Conservation (phyloP, 768 basidiomycete species). For the Termitomyces sp. region DNA sequence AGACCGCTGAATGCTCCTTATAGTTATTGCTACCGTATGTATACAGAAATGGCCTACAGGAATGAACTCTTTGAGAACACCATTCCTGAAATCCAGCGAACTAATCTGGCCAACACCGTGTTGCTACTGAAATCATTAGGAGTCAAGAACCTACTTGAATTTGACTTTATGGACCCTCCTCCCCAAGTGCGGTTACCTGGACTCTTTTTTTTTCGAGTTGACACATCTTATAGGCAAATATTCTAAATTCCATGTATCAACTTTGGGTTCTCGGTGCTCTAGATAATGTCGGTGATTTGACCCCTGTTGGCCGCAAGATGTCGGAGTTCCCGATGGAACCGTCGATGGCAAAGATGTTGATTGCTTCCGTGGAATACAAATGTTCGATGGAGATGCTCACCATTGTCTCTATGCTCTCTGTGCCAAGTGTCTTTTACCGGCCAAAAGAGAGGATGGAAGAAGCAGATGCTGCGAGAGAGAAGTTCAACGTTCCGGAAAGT, state of each 20-base stretch:
- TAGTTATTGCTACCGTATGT: conserved; percentile 94
- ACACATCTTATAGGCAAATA: conserved; percentile 66
- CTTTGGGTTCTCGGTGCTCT: conserved; percentile 98
- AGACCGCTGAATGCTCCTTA: conserved; percentile 3
- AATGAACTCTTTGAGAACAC: conserved; percentile 96
- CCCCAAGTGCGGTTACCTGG: conserved; percentile 65
- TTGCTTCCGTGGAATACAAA: conserved; percentile 88
- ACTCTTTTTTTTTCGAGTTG: not conserved
- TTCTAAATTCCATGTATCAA: conserved; percentile 99
- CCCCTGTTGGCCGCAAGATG: conserved; percentile 91
- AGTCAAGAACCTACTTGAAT: conserved; percentile 95
- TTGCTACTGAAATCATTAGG: conserved; percentile 92
- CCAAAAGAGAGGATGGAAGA: conserved; percentile 98
- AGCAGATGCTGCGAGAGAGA: conserved; percentile 94
- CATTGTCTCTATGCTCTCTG: conserved; percentile 98
- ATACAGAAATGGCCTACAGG: conserved; percentile 94
- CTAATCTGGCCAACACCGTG: conserved; percentile 96
- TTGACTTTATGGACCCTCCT: conserved; percentile 99
- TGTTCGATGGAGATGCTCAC: conserved; percentile 97
- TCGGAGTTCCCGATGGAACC: conserved; percentile 99
- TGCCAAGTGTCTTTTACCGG: conserved; percentile 96
- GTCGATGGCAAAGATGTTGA: conserved; percentile 98
- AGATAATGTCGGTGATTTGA: conserved; percentile 97
- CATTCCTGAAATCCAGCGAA: conserved; percentile 98
- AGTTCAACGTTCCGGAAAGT: conserved; percentile 98